These are phyloP conservation scores for Coemansia sp. DNA, from an alignment of 192 early-diverging fungal genomes.

Conservation along the genomic window DNA sequence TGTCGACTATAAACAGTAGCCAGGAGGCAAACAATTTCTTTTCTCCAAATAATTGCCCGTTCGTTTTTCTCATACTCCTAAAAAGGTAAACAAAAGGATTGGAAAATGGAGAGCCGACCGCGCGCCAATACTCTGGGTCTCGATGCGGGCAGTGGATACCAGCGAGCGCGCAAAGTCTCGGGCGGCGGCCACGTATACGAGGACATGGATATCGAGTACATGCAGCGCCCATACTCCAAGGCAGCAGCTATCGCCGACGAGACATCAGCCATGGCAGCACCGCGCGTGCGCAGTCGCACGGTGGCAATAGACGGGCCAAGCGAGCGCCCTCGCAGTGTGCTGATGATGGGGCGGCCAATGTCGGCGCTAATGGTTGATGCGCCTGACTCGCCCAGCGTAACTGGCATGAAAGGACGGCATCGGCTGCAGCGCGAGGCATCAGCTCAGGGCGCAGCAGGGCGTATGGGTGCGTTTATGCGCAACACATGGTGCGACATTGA, in stretches of 20 bases:
- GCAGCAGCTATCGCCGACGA: constrained; percentile 21
- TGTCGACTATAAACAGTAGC: neutral
- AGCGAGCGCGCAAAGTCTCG: constrained; percentile 28
- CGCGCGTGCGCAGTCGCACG: constrained; percentile 47
- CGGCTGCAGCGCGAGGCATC: constrained; percentile 49
- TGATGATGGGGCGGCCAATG: constrained; percentile 28
- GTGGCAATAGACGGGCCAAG: constrained; percentile 22
- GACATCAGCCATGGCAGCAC: constrained; percentile 11
- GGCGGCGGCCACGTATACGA: constrained; percentile 23
- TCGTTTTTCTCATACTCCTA: neutral
- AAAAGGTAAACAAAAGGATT: neutral
- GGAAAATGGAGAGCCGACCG: constrained; percentile 20
- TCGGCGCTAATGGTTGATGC: constrained; percentile 43
- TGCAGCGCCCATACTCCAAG: constrained; percentile 22
- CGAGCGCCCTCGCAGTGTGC: constrained; percentile 17
- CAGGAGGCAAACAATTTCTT: no score
- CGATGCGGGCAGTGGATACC: constrained; percentile 17
- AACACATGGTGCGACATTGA: constrained; percentile 85
- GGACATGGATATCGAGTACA: constrained; percentile 14
- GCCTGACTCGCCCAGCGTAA: constrained; percentile 56
- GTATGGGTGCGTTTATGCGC: constrained; percentile 12
- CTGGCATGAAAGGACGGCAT: constrained; percentile 49
- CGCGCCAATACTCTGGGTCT: constrained; percentile 48
- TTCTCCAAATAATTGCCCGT: neutral
- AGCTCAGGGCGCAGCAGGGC: constrained; percentile 1